Conservation (phyloP, 2,329 filamentous ascomycete species). For the Trichoderma endophyticum region DNA sequence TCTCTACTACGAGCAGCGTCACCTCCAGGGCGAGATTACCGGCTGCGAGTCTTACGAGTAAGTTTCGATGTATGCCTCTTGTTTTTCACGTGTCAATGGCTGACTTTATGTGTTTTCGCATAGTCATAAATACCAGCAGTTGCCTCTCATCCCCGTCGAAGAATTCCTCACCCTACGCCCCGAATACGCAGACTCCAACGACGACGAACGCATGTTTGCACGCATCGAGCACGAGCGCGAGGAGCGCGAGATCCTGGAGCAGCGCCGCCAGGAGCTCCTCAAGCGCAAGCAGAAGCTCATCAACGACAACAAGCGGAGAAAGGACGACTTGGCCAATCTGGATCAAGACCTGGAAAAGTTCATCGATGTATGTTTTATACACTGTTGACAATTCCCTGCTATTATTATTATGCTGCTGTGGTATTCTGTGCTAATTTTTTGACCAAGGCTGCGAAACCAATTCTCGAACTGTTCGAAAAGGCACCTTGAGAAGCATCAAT, state of each 20-base stretch:
- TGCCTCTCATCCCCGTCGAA: conserved; percentile 79
- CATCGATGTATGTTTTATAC: conserved; percentile 64
- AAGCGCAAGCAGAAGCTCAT: conserved; percentile 63
- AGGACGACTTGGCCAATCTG: conserved; percentile 86
- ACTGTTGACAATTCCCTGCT: background rate
- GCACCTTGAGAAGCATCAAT: conserved; percentile 43
- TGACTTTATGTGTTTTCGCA: background rate
- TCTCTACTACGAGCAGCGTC: conserved; percentile 90
- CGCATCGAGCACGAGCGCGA: conserved; percentile 87
- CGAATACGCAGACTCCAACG: conserved; percentile 67
- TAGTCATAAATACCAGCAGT: conserved; percentile 81
- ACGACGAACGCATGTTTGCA: conserved; percentile 81
- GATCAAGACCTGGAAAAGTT: conserved; percentile 93
- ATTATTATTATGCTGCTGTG: background rate
- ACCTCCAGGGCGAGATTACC: conserved; percentile 83
- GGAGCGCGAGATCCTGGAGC: conserved; percentile 81
- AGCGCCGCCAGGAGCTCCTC: conserved; percentile 72
- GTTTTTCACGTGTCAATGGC: conserved; percentile 52
- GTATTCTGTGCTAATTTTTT: conserved; percentile 18
- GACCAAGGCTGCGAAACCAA: conserved; percentile 75
- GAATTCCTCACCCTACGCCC: conserved; percentile 77
- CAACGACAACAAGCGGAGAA: conserved; percentile 80
- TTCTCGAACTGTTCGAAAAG: conserved; percentile 82
- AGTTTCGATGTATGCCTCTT: conserved; percentile 30
- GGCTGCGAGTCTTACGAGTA: conserved; percentile 92